Evolutionary conservation across 352 stramenopile genomes (phyloP), one percentile per base, ranked within the genome.

Genomic region (Globisporangium cederbergense): DNA sequence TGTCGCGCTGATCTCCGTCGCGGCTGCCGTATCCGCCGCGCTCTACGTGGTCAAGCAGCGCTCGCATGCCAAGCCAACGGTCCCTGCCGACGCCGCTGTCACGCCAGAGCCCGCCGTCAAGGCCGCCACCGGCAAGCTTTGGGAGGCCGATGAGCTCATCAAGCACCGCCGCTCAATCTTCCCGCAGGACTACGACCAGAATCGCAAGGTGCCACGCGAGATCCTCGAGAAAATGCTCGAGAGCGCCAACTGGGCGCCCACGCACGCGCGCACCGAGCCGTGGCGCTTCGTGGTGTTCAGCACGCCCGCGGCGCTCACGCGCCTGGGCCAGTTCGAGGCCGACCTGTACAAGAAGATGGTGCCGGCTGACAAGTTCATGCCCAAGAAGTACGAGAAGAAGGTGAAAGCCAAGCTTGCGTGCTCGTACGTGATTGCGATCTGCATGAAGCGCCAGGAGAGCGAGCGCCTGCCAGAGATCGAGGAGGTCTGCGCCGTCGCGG

Each of bases 401-500:
- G 62, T 91, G 51, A 68, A 80, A 50, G 88, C 81, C 64, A 94
- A 90, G 72, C 74, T 70, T 22, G 61, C 73, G 40, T 81, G 83
- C 28, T 92, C 83, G 57, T 79, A 90, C 68, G 84, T 93, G 25
- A 87, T 95, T 60, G 85, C 87, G 58, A 92, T 95, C 63, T 90
- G 81, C 74, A 89, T 95, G 78, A 90, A 95, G 78, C 87, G 87
- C 62, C 87, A 95, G 64, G 76, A 84, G 58, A 92, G 81, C 71
- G 81, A 90, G 65, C 82, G 82, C 36, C 76, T 95, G 47, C 85
- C 87, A 3, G 87, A 95, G 66, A 76, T 88, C 65, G 87, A 95
- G 72, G 87, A 95, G 60, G 71, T 95, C 38, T 88, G 78, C 57
- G 71, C 85, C 0, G 79, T 90, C 9, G 87, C 87, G 7, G 89